Evolutionary conservation across 257 asterid species (phyloP).

Genomic region (Ilex asprella): DNA sequence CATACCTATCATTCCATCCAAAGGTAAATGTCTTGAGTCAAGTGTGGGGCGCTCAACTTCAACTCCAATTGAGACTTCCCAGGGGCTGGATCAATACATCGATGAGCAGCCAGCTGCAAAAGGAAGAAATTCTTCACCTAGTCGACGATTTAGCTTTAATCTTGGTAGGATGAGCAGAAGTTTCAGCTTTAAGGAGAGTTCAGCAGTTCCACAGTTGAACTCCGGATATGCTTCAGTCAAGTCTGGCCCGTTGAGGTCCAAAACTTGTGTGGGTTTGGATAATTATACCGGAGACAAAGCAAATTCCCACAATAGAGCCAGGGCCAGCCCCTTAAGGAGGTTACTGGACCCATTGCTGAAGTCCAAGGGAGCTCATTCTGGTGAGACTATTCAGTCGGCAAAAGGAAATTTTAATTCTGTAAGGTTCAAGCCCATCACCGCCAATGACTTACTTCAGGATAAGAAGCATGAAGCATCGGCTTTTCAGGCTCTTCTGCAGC

Average conservation of each 20-base stretch:
- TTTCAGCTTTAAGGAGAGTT: conserved; percentile 74
- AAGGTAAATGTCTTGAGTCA: conserved; percentile 21
- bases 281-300: conserved; percentile 35
- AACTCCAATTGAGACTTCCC: conserved; percentile 27
- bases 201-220: conserved; percentile 39
- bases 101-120: conserved; percentile 29
- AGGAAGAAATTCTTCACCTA: conserved; percentile 69
- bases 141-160: conserved; percentile 67
- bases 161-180: conserved; percentile 74
- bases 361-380: conserved; percentile 40
- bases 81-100: conserved; percentile 22
- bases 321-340: conserved; percentile 1
- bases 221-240: conserved; percentile 30
- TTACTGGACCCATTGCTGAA: conserved; percentile 19
- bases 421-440: conserved; percentile 19
- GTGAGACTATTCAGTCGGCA: conserved; percentile 24
- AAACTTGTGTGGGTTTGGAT: conserved; percentile 24
- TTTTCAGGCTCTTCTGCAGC: conserved; percentile 69
- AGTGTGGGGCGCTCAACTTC: conserved; percentile 21
- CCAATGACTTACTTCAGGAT: conserved; percentile 27
- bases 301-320: conserved; percentile 31
- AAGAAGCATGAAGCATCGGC: conserved; percentile 34
- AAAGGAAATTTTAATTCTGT: conserved; percentile 21
- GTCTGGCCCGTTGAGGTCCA: conserved; percentile 47
- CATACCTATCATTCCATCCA: conserved; percentile 20